Evolutionary conservation across 305 asterid species (phyloP), one percentile per base, ranked within the genome.

Genomic region (Fraxinus xanthoxyloides): DNA sequence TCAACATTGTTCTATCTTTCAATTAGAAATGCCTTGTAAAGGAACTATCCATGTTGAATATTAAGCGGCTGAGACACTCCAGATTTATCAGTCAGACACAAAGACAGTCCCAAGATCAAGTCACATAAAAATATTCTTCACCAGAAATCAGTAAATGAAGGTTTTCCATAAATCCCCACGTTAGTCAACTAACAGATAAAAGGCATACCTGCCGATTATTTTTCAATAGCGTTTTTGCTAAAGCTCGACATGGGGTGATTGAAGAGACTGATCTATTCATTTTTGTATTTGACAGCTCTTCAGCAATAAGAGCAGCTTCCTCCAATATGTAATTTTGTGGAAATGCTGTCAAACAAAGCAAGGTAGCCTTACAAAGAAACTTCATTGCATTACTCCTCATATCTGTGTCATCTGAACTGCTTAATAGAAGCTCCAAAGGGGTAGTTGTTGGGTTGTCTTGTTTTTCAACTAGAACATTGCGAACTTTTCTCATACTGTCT

Each of bases 281-380:
- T 84, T 81, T 86, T 34, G 98, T 91, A 82, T 93, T 94, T 67
- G 94, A 87, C 83, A 96, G 89, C 92, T 96, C 99, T 84, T 96
- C 99, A 70, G 99, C 94, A 81, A 93, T 86, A 83, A 96, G 98
- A 84, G 92, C 94, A 85, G 97, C 97, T 92, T 94, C 98, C 87
- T 96, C 92, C 92, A 96, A 88, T 35, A 92, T 86, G 88, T 93
- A 85, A 80, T 92, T 94, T 87, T 84, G 93, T 28, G 99, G 98
- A 86, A 92, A 94, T 77, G 82, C 91, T 81, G 86, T 86, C 86
- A 95, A 88, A 79, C 97, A 94, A 84, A 92, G 97, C 82, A 94
- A 89, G 79, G 91, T 82, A 72, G 97, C 94, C 86, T 94, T 96
- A 28, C 98, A 93, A 70, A 96, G 85, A 89, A 96, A 94, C 81